A percentile compares a stretch with the other conserved stretches of the same genome.
These are phyloP conservation scores for Wickerhamomyces xylosicus DNA, from an alignment of 805 yeast species.

Conservation along the genomic window DNA sequence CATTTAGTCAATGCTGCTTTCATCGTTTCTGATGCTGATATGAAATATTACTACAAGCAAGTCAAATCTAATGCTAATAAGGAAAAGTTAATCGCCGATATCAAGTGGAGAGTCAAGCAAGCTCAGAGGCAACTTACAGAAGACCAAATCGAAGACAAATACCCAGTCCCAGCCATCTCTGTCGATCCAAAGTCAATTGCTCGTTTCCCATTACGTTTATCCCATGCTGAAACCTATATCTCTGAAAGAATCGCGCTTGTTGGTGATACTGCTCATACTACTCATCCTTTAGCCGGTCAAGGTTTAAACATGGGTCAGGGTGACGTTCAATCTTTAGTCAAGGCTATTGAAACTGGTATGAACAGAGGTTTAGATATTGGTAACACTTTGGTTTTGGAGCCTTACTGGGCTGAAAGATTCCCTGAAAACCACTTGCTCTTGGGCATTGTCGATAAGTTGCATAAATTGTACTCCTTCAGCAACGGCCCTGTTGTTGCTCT, in stretches of 20 bases:
- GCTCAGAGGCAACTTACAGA: slow-evolving; percentile 25
- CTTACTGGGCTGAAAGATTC: slow-evolving; percentile 77
- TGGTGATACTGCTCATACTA: slow-evolving; percentile 97
- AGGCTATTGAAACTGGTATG: slow-evolving; percentile 59
- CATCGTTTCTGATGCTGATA: slow-evolving; percentile 66
- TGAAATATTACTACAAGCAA: slow-evolving; percentile 53
- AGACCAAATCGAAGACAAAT: slow-evolving; percentile 42
- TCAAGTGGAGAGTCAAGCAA: slow-evolving; percentile 55
- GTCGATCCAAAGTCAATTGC: slow-evolving; percentile 65
- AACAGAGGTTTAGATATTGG: slow-evolving; percentile 86
- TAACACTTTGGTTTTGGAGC: slow-evolving; percentile 66
- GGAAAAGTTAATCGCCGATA: slow-evolving; percentile 50
- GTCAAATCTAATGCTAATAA: slow-evolving; percentile 23
- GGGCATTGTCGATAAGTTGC: slow-evolving; percentile 87
- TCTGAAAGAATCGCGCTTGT: slow-evolving; percentile 82
- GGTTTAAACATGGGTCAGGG: slow-evolving; percentile 97
- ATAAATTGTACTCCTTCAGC: slow-evolving; percentile 74
- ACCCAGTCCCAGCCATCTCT: slow-evolving; percentile 56
- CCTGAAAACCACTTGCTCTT: slow-evolving; percentile 69
- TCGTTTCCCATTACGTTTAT: slow-evolving; percentile 75
- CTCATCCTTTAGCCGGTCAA: slow-evolving; percentile 97
- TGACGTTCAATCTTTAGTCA: slow-evolving; percentile 67
- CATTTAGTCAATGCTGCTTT: slow-evolving; percentile 78
- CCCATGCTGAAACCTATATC: slow-evolving; percentile 86
- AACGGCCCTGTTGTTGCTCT: slow-evolving; percentile 63